Percentiles rank a stretch among this genome's conserved stretches.
phyloP scores from a whole-genome alignment of 805 yeast genomes.

The Cyberlindnera suaveolens region DNA sequence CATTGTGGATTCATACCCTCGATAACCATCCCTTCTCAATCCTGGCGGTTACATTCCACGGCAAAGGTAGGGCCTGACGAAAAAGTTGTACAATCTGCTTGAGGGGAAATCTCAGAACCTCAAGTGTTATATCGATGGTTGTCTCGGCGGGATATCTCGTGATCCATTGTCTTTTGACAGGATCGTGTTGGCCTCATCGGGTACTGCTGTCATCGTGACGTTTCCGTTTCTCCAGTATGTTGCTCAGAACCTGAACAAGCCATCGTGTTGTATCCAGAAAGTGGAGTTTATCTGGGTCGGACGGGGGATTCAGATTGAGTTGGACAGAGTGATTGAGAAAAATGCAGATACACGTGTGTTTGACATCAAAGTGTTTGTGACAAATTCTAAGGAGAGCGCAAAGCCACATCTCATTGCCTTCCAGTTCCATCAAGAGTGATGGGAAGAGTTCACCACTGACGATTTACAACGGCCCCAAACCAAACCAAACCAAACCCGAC shows the following conservation, averaged over 20 bases:
- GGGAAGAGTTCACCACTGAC: no score
- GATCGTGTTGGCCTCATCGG: conserved; percentile 37
- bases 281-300: conserved; percentile 42
- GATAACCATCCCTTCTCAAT: conserved; percentile 57
- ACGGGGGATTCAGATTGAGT: conserved; percentile 34
- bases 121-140: conserved; percentile 45
- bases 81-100: conserved; percentile 22
- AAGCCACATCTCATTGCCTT: no score
- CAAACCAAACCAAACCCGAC: no score
- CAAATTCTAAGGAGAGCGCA: conserved; percentile 15
- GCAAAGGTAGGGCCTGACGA: conserved; percentile 39
- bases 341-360: conserved; percentile 1
- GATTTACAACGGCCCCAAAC: no score
- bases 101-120: conserved; percentile 24
- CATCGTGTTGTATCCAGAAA: conserved; percentile 18
- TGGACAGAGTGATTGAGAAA: conserved; percentile 7
- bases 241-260: conserved; percentile 6
- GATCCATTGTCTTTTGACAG: conserved; percentile 39
- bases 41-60: conserved; percentile 25
- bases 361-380: conserved; percentile 23
- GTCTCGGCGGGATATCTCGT: conserved; percentile 51
- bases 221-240: conserved; percentile 35
- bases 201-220: conserved; percentile 47
- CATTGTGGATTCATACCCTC: conserved; percentile 32
- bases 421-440: no score